Evolutionary conservation across 2,329 filamentous ascomycete species (phyloP).

Genomic region (Penicillium sp.): DNA sequence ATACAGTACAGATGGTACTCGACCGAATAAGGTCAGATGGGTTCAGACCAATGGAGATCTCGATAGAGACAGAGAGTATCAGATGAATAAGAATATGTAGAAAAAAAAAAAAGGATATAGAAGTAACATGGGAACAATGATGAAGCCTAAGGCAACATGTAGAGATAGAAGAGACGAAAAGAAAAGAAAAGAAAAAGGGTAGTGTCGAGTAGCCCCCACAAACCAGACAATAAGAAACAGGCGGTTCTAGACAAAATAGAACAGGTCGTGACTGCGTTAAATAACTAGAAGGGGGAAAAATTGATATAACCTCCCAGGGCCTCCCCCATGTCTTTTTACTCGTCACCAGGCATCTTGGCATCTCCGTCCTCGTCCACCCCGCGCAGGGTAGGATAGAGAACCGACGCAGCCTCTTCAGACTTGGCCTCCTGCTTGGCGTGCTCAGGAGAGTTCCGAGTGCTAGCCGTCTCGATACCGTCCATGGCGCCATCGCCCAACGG

Average conservation of each 20-base stretch:
- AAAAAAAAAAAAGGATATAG: constrained; percentile 8
- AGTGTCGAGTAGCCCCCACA: constrained; percentile 4
- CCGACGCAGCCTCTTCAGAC: constrained; percentile 30
- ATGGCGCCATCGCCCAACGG: constrained; percentile 31
- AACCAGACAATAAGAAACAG: constrained; percentile 7
- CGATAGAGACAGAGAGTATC: constrained; percentile 6
- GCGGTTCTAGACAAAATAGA: constrained; percentile 16
- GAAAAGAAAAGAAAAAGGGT: constrained; percentile 7
- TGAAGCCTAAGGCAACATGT: constrained; percentile 10
- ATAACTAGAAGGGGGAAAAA: background rate
- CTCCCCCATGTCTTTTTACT: constrained; percentile 17
- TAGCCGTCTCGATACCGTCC: constrained; percentile 43
- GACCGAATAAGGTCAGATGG: background rate
- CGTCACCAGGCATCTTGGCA: constrained; percentile 43
- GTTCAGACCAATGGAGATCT: background rate
- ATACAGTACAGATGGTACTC: constrained; percentile 28
- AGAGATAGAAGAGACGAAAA: constrained; percentile 8
- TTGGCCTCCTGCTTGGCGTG: constrained; percentile 43
- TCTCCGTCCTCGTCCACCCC: constrained; percentile 45
- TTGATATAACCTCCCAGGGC: background rate
- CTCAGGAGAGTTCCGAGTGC: constrained; percentile 50
- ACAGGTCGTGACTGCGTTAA: constrained; percentile 30
- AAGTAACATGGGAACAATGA: constrained; percentile 13
- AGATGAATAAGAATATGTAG: constrained; percentile 7
- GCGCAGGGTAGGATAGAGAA: constrained; percentile 43